Conservation (phyloP, 2,329 filamentous ascomycete species). For the Akanthomyces dipterigenus region DNA sequence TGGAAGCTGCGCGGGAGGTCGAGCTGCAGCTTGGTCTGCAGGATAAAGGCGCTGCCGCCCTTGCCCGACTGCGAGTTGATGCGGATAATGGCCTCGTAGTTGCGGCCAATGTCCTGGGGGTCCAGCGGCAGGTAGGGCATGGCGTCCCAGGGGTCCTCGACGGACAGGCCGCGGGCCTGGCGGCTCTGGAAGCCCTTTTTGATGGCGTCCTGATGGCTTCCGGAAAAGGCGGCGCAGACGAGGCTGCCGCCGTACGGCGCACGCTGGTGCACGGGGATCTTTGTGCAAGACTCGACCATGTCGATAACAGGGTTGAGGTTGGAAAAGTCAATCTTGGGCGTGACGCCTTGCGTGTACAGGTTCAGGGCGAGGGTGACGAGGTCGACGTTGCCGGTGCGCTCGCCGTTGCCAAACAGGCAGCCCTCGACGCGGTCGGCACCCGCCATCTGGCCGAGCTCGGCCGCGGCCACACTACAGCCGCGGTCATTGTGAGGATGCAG, state of each 20-base stretch:
- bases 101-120: slow-evolving; percentile 86
- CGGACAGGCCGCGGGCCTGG: slow-evolving; percentile 48
- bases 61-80: slow-evolving; percentile 97
- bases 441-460: slow-evolving; percentile 92
- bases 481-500: slow-evolving; percentile 94
- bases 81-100: slow-evolving; percentile 95
- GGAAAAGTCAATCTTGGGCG: slow-evolving; percentile 83
- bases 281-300: slow-evolving; percentile 85
- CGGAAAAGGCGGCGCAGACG: slow-evolving; percentile 87
- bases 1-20: slow-evolving; percentile 90
- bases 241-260: slow-evolving; percentile 87
- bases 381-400: slow-evolving; percentile 93
- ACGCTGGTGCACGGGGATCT: slow-evolving; percentile 85
- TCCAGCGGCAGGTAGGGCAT: slow-evolving; percentile 84
- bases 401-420: slow-evolving; percentile 84
- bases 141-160: slow-evolving; percentile 70
- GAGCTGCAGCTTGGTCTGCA: slow-evolving; percentile 79
- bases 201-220: slow-evolving; percentile 91
- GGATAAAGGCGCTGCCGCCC: slow-evolving; percentile 90
- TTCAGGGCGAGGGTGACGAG: slow-evolving; percentile 88
- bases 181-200: slow-evolving; percentile 81
- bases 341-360: slow-evolving; percentile 87
- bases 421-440: slow-evolving; percentile 92
- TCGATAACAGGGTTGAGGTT: slow-evolving; percentile 82
- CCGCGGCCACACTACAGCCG: slow-evolving; percentile 81